Evolutionary conservation across 1,139 yeast genomes (phyloP), one percentile per base, ranked within the genome.

Genomic region (Geotrichum reessii): DNA sequence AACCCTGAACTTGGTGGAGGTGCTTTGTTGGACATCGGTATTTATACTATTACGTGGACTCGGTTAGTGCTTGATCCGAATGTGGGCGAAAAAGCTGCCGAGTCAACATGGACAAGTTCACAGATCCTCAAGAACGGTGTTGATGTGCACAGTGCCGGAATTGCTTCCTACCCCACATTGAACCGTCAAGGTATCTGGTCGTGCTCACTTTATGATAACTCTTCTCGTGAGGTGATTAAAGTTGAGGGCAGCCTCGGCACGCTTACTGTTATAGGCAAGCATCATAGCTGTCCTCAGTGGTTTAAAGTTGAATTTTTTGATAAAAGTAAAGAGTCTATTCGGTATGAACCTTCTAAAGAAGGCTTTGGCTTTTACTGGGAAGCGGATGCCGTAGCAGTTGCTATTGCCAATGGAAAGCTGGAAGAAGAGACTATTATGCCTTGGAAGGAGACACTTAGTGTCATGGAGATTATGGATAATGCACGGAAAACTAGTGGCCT

Each of bases 11-110:
- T 82, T 47, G 87, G 84, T 9, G 88, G 85, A 12, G 87, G 88
- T 42, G 82, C 85, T 0, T 67, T 82, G 53, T 75, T 83, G 63
- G 88, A 83, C 65, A 73, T 83, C 59, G 87, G 88, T 1, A 77
- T 83, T 52, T 84, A 84, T 64, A 74, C 84, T 5, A 66, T 82
- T 57, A 82, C 85, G 5, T 63, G 83, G 73, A 64, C 71, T 3
- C 64, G 73, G 49, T 52, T 73, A 48, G 63, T 69, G 33, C 64
- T 70, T 47, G 70, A 65, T 57, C 64, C 66, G 19, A 68, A 69
- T 55, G 74, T 74, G 4, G 67, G 64, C 33, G 67, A 71, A 12
- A 56, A 63, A 47, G 63, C 67, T 6, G 69, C 69, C 31, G 58
- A 58, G 46, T 63, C 55, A 59, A 46, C 44, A 47, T 37, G 62